Base-by-base conservation (phyloP, 352 stramenopile genomes). In the Peronospora destructor region DNA sequence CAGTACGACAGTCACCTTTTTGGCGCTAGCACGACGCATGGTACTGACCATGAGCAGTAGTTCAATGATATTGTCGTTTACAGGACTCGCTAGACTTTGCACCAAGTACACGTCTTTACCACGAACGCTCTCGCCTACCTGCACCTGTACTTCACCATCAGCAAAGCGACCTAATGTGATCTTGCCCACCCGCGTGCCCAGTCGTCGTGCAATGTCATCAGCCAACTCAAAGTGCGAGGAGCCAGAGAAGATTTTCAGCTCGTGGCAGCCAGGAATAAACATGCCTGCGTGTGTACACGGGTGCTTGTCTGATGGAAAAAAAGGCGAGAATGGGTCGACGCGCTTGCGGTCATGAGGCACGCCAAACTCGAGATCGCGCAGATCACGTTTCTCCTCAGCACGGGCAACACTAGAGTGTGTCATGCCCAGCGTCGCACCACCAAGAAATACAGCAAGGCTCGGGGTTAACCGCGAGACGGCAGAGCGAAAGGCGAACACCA, bases 21-120 rank as follows among this genome's bases (percentile, higher is more conserved):
- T 97, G 53, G 91, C 91, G 39, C 84, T 96, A 7, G 91, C 90
- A 47, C 91, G 80, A 34, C 89, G 84, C 73, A 95, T 91, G 32
- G 89, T 95, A 56, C 85, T 96, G 38, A 97, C 84, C 85, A 97
- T 97, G 28, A 98, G 75, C 52, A 98, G 62, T 53, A 97, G 66
- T 67, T 98, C 91, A 45, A 97, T 95, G 41, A 98, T 82, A 64
- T 95, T 95, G 58, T 98, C 91, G 56, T 97, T 97, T 42, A 97
- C 89, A 11, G 91, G 91, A 41, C 72, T 87, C 29, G 84, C 77
- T 19, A 95, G 83, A 55, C 84, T 94, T 75, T 98, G 91, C 46
- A 97, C 84, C 33, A 97, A 68, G 66, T 97, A 98, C 39, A 97
- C 89, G 60, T 98, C 91, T 70, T 96, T 96, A 34, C 90, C 88